Conservation (phyloP, 192 early-diverging fungal species). For the Umbelopsis sp. region DNA sequence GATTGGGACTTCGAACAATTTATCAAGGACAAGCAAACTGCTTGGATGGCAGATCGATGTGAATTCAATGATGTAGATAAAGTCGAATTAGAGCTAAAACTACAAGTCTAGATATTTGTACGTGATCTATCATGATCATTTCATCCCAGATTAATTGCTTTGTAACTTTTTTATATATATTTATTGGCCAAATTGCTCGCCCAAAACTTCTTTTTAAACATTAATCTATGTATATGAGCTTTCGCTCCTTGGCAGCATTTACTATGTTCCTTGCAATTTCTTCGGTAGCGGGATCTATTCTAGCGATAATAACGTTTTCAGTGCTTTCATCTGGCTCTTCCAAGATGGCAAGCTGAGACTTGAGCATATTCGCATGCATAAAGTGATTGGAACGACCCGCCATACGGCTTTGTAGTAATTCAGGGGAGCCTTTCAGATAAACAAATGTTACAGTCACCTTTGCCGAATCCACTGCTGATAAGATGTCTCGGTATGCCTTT, state of each 20-base stretch:
- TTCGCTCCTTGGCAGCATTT: slow-evolving; percentile 10
- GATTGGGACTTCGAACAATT: slow-evolving; percentile 13
- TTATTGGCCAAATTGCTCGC: neutral
- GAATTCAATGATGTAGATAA: slow-evolving; percentile 13
- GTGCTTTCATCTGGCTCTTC: slow-evolving; percentile 49
- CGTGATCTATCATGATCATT: neutral
- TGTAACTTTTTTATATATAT: neutral
- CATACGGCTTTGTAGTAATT: slow-evolving; percentile 52
- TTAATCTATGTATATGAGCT: slow-evolving; percentile 15
- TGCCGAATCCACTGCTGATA: slow-evolving; percentile 39
- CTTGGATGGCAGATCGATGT: slow-evolving; percentile 12
- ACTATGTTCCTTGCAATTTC: slow-evolving; percentile 24
- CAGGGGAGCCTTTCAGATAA: slow-evolving; percentile 54
- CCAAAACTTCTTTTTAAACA: neutral
- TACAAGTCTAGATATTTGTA: neutral
- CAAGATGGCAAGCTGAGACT: slow-evolving; percentile 65
- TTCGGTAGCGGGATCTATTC: slow-evolving; percentile 22
- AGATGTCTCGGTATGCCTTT: slow-evolving; percentile 64
- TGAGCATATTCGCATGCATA: slow-evolving; percentile 52
- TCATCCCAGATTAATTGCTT: neutral
- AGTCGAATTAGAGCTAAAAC: neutral
- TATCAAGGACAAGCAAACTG: neutral
- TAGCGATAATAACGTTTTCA: slow-evolving; percentile 35
- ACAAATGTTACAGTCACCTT: slow-evolving; percentile 51
- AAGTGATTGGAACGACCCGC: slow-evolving; percentile 58